phyloP scores from a whole-genome alignment of 2,329 filamentous ascomycete genomes.

The Juglanconis oblonga region DNA sequence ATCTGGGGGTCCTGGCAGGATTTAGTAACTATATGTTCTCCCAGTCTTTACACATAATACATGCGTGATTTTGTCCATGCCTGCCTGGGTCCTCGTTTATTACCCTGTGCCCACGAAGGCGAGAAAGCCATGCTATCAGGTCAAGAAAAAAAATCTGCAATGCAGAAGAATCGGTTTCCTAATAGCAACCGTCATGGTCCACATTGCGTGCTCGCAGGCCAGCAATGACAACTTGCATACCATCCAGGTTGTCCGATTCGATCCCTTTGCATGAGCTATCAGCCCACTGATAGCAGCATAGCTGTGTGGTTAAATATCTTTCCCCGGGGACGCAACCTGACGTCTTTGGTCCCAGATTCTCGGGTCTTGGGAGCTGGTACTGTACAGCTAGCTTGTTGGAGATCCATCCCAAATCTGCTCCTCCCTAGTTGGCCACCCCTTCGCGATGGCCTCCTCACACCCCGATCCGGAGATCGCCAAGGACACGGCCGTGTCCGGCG shows the following conservation, averaged over 20 bases:
- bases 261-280: neutral
- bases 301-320: neutral
- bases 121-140: neutral
- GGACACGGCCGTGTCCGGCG: neutral
- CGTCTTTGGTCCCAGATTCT: neutral
- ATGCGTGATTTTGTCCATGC: too few relatives aligned
- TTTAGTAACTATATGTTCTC: too few relatives aligned
- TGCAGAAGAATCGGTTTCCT: neutral
- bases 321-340: neutral
- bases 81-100: too few relatives aligned
- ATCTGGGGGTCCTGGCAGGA: too few relatives aligned
- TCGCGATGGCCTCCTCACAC: conserved; percentile 9
- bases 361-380: neutral
- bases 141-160: neutral
- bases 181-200: conserved; percentile 1
- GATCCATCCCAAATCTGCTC: neutral
- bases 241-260: neutral
- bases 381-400: neutral
- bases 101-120: conserved; percentile 1
- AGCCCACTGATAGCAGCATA: neutral
- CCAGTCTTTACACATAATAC: too few relatives aligned
- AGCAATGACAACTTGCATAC: conserved; percentile 3
- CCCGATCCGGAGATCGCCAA: conserved; percentile 7
- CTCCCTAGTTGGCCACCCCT: neutral
- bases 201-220: conserved; percentile 17